Base-by-base conservation (phyloP, 129 eudicot genomes). In the Chrysanthemum makinoi region DNA sequence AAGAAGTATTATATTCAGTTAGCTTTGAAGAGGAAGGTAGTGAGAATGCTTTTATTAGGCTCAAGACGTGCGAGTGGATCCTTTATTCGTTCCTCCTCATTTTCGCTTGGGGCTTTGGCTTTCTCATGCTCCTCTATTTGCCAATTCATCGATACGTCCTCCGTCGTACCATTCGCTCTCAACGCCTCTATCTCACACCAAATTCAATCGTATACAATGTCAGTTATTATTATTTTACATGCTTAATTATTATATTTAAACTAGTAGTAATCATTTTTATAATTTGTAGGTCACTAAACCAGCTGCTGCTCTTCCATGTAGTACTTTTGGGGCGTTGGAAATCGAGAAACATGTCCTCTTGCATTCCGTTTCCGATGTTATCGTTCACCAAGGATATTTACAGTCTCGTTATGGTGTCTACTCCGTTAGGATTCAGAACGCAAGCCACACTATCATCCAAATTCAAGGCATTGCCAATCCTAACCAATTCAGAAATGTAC, bases 31-130 rank as follows among this genome's bases (percentile, higher is more conserved):
- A 80, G 48, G 66, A 50, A 33, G 97, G 80, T 43, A 70, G 84
- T 13, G 95, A 86, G 60, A 93, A 86, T 70, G 72, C 66, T 70
- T 86, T 91, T 67, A 75, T 91, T n/a, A n/a, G n/a, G 80, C 84
- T 66, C 86, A 83, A 80, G 77, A 84, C 87, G n/a, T 77, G 79
- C 7, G 84, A 78, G 24, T 91, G 96, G 97, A 77, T 84, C 20
- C 66, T 86, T 6, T 84, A 86, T 68, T 84, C 96, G 5, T 47
- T 84, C 70, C 84, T 84, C 1, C 39, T 88, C 61, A 28, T 86
- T 66, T 81, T 91, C 55, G 97, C 95, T 15, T 90, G 97, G 97
- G 97, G 97, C 14, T 74, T 85, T 18, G 97, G 97, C 48, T 20
- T 87, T 16, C 56, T 87, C 53, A 85, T 90, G 97, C 46, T 90